These are phyloP conservation scores for Helotiales sp. DNA, from an alignment of 2,329 filamentous ascomycete species.

Conservation along the genomic window DNA sequence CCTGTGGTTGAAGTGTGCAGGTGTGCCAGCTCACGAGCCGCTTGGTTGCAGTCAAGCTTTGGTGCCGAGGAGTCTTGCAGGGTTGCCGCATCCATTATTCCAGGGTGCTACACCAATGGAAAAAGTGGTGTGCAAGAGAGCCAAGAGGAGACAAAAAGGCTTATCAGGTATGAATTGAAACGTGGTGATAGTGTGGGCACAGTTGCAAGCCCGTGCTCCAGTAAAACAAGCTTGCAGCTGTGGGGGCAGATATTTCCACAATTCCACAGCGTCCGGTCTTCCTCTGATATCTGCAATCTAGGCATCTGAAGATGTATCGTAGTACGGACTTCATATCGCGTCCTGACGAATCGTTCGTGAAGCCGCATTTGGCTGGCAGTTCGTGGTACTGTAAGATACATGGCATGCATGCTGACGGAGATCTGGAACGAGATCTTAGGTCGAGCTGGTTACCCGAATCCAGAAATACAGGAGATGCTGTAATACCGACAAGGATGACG, in stretches of 20 bases:
- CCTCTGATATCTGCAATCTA: neutral
- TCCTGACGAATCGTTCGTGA: neutral
- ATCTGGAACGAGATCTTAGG: too few species aligned
- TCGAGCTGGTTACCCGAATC: neutral
- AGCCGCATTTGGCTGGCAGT: neutral
- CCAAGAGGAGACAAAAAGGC: neutral
- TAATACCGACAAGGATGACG: neutral
- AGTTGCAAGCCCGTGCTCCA: too few species aligned
- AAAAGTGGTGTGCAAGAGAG: neutral
- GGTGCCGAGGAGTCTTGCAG: conserved; percentile 1
- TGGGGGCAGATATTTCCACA: too few species aligned
- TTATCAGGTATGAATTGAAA: neutral
- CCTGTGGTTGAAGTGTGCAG: neutral
- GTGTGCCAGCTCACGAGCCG: neutral
- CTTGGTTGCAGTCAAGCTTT: conserved; percentile 6
- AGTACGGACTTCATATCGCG: neutral
- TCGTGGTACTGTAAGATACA: neutral
- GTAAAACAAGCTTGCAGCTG: too few species aligned
- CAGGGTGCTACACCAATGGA: neutral
- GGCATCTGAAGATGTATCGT: neutral
- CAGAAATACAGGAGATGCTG: neutral
- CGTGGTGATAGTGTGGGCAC: too few species aligned
- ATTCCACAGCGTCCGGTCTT: too few species aligned
- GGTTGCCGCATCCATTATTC: neutral
- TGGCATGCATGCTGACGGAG: neutral